Percentiles rank a stretch among this genome's conserved stretches.
Evolutionary conservation across 2,329 filamentous ascomycete genomes (phyloP).

Genomic region (Colletotrichum cuscutae): DNA sequence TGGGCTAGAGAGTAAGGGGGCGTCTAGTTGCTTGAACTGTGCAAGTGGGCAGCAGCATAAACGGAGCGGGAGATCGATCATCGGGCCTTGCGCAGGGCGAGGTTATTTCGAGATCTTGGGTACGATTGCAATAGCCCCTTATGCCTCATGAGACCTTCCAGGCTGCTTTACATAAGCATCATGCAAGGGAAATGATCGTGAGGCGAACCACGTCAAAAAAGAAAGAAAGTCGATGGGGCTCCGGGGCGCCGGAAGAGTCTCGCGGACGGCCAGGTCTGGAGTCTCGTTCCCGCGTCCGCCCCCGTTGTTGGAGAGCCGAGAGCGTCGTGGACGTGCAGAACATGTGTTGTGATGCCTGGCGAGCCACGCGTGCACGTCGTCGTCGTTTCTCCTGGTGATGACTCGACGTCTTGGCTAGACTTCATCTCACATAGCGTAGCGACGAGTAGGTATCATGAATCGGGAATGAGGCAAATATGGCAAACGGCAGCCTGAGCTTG

Average conservation of each 20-base stretch:
- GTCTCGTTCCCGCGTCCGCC: too few relatives aligned
- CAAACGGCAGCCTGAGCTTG: background rate
- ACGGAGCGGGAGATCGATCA: too few relatives aligned
- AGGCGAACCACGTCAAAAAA: background rate
- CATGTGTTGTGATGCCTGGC: constrained; percentile 3
- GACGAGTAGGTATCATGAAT: too few relatives aligned
- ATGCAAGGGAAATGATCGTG: background rate
- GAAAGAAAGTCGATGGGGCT: background rate
- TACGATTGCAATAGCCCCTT: too few relatives aligned
- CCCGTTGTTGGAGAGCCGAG: background rate
- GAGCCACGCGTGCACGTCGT: constrained; percentile 7
- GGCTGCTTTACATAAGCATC: background rate
- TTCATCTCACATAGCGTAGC: background rate
- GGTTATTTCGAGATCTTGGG: too few relatives aligned
- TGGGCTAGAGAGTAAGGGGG: background rate
- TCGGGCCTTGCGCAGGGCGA: too few relatives aligned
- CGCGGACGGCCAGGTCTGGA: too few relatives aligned
- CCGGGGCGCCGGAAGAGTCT: background rate
- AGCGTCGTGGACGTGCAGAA: background rate
- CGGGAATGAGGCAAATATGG: background rate
- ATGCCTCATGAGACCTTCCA: background rate
- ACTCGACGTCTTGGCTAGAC: background rate
- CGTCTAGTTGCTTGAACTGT: too few relatives aligned
- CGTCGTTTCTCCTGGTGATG: background rate
- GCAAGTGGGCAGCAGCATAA: too few relatives aligned